Base-by-base conservation (phyloP, 2,329 filamentous ascomycete genomes). In the Emergomyces africanus region DNA sequence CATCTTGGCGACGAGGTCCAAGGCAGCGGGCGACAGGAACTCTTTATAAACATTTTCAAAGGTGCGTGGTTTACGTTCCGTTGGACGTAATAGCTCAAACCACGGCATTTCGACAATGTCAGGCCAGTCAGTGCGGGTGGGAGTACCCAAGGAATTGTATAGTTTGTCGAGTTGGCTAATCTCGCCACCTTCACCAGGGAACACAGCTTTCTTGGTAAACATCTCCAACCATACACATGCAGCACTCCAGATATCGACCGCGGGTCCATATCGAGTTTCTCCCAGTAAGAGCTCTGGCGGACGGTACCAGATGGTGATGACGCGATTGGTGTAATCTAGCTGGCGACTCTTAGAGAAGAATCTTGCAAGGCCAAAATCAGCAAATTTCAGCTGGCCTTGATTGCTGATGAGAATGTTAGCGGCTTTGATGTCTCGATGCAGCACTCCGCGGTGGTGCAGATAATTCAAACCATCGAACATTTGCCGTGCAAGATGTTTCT, bases 281-380 rank as follows among this genome's bases (percentile, higher is more conserved):
- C 91, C 91, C 0, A 96, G 81, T 0, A 96, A 78, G n/a, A 96
- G 80, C 71, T 96, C 91, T 0, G 91, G 90, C 0, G 90, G 89
- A 3, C 91, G 84, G 71, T 96, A 96, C 95, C 95, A 99, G 64
- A 99, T 96, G 1, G 94, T 99, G 70, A 99, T 96, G 66, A 99
- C 95, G 41, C 94, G 88, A 70, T 99, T 99, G 1, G 94, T 99
- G 72, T 99, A 99, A 71, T 99, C 92, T 53, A 95, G 82, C 71
- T 94, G 89, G 61, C 87, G 85, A 55, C 87, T 86, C 71, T 99
- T 99, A 39, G 90, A 89, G 69, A 96, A 99, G 74, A 99, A 99
- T 42, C 95, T 86, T 14, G 94, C 94, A 15, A 99, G 82, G 23
- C 94, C 94, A 72, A 99, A 99, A 72, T 99, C 94, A 35, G 94